Conservation (phyloP, 345 rosid genomes). For the Brassica cretica region DNA sequence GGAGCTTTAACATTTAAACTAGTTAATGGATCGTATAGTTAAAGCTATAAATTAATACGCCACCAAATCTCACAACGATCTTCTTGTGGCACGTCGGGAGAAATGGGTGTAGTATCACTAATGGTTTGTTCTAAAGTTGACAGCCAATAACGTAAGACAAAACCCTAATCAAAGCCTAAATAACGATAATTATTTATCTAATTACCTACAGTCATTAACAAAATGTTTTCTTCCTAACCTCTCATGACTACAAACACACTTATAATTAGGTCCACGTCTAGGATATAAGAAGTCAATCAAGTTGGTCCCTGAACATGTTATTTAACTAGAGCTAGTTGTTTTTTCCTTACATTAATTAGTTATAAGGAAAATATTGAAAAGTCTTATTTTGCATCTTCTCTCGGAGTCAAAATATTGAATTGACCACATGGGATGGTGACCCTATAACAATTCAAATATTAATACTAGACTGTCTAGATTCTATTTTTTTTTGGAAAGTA, state of each 20-base stretch:
- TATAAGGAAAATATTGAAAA: constrained; percentile 1
- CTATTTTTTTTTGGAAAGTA: background rate
- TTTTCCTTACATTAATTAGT: background rate
- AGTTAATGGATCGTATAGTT: background rate
- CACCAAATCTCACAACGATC: constrained; percentile 37
- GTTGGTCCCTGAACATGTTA: constrained; percentile 21
- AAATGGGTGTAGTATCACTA: constrained; percentile 34
- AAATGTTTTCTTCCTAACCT: constrained; percentile 3
- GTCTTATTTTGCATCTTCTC: constrained; percentile 7
- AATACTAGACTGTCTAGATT: constrained; percentile 6
- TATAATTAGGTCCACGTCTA: constrained; percentile 26
- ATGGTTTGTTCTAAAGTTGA: constrained; percentile 40
- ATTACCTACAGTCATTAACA: constrained; percentile 8
- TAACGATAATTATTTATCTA: constrained; percentile 1
- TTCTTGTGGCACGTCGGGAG: constrained; percentile 39
- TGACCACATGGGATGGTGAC: constrained; percentile 28
- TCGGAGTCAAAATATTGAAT: constrained; percentile 30
- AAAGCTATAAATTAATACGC: constrained; percentile 19
- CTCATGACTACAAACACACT: constrained; percentile 8
- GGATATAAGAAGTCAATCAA: constrained; percentile 29
- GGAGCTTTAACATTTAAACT: constrained; percentile 2
- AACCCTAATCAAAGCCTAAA: constrained; percentile 21
- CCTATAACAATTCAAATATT: constrained; percentile 2
- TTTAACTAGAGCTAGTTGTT: background rate
- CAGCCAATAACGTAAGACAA: constrained; percentile 38